Evolutionary conservation across 768 basidiomycete species (phyloP), one percentile per base, ranked within the genome.

Genomic region (Dentipellis sp.): DNA sequence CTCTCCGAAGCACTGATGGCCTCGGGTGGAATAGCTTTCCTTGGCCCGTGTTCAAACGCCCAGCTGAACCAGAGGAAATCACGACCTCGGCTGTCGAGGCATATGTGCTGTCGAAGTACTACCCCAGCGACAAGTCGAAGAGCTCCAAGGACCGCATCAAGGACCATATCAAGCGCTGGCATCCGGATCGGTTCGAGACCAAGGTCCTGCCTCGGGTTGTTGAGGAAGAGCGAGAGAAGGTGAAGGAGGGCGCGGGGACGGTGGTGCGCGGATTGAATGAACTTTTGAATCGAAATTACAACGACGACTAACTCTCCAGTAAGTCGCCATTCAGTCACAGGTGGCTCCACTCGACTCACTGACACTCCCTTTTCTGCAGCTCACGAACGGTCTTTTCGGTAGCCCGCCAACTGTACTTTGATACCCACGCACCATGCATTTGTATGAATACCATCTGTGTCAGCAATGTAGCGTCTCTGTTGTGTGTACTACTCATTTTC

Each of bases 171-270:
- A 78, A 79, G 68, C 72, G 77, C 60, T 91, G 88, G 88, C 88
- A 91, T 68, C 88, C 89, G 4, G 89, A 91, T 69, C 81, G 86
- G 36, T 91, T 91, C 64, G 84, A 90, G 61, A 81, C 81, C 37
- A 82, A 84, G 66, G 70, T 80, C 53, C 66, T 91, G 64, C 71
- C 76, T 10, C 82, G 82, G 68, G 86, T 90, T 50, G 69, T 72
- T 50, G 82, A 83, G 58, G 74, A 66, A 37, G 86, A 90, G 58
- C 76, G 75, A 66, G 86, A 82, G 64, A 78, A 68, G 63, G 86
- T 91, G 51, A 78, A 80, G 69, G 77, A 79, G 56, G 89, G 83
- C n/a, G 86, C 86, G 1, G 88, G 87, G 23, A 69, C 71, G 29
- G 89, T 92, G 52, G 83, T 81, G 50, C 75, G 88, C 60, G 78